Percentiles rank a stretch among this genome's conserved stretches.
Conservation (phyloP, 2,329 filamentous ascomycete genomes). For the Domatiomyces catenatus region DNA sequence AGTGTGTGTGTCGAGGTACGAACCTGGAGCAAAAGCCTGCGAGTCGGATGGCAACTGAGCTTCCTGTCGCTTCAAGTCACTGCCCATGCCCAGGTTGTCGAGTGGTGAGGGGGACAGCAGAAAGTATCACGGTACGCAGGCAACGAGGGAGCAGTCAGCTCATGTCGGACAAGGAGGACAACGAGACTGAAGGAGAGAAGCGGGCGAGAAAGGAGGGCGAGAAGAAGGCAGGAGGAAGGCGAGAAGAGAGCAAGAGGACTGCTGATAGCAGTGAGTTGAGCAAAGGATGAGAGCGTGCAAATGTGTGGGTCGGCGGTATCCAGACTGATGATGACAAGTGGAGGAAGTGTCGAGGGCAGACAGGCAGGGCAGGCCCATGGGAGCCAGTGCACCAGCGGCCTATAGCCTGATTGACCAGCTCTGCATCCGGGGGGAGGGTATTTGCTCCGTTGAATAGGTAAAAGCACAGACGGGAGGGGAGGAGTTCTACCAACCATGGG, state of each 20-base stretch:
- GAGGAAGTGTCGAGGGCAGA: background rate
- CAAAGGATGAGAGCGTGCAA: background rate
- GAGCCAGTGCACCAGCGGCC: background rate
- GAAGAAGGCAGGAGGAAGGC: background rate
- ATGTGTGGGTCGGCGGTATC: constrained; percentile 1
- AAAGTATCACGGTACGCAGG: constrained; percentile 19
- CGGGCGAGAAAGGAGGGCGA: background rate
- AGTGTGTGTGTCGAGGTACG: background rate
- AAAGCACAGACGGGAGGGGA: background rate
- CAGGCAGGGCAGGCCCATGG: background rate
- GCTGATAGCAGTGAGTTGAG: background rate
- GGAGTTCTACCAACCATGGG: background rate
- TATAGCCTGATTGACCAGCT: background rate
- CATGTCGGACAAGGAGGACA: constrained; percentile 2
- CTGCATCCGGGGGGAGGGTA: background rate
- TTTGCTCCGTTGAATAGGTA: background rate
- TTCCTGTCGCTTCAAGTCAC: constrained; percentile 6
- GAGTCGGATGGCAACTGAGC: constrained; percentile 5
- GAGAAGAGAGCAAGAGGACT: constrained; percentile 2
- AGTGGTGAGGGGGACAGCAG: constrained; percentile 19
- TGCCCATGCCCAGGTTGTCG: constrained; percentile 19
- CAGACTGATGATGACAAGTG: background rate
- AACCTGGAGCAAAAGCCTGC: constrained; percentile 2
- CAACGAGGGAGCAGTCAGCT: constrained; percentile 17
- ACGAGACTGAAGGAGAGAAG: background rate